Conservation (phyloP, 1,284 basidiomycete genomes). For the Malassezia caprae region DNA sequence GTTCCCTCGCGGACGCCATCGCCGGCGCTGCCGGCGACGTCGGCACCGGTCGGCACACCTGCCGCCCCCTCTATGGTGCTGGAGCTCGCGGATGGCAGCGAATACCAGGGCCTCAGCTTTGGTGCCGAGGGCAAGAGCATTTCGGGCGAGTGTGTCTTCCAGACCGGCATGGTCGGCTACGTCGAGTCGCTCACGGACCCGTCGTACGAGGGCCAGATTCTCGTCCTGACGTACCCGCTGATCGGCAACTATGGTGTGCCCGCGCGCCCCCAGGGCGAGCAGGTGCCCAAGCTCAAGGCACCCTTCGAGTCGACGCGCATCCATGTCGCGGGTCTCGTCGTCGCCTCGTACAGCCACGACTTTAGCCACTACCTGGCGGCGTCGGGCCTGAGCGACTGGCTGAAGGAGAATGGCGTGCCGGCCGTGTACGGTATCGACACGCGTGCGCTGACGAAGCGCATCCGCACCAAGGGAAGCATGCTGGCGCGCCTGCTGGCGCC, state of each 20-base stretch:
- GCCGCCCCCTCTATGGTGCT: conserved; percentile 57
- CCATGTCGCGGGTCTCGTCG: conserved; percentile 80
- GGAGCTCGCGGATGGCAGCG: conserved; percentile 82
- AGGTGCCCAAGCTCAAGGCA: conserved; percentile 44
- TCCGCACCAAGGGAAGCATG: conserved; percentile 86
- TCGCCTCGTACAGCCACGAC: conserved; percentile 80
- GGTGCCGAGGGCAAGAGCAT: conserved; percentile 83
- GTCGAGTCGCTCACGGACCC: conserved; percentile 97
- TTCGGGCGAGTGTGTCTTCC: conserved; percentile 97
- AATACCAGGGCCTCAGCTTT: conserved; percentile 81
- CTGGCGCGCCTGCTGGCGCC: conserved; percentile 53
- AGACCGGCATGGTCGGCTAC: conserved; percentile 99
- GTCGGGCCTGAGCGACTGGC: conserved; percentile 80
- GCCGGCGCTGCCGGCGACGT: conserved; percentile 18
- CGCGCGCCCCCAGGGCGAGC: conserved; percentile 52
- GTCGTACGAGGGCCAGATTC: conserved; percentile 95
- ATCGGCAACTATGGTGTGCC: conserved; percentile 99
- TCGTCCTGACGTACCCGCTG: conserved; percentile 92
- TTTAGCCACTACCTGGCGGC: conserved; percentile 89
- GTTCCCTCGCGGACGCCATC: conserved; percentile 18
- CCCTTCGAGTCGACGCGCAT: conserved; percentile 87
- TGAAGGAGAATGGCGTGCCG: conserved; percentile 87
- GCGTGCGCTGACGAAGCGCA: conserved; percentile 87
- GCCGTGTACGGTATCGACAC: conserved; percentile 96
- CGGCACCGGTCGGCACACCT: conserved; percentile 18